Evolutionary conservation across 805 yeast species (phyloP).

Genomic region (Ogataea sp.): DNA sequence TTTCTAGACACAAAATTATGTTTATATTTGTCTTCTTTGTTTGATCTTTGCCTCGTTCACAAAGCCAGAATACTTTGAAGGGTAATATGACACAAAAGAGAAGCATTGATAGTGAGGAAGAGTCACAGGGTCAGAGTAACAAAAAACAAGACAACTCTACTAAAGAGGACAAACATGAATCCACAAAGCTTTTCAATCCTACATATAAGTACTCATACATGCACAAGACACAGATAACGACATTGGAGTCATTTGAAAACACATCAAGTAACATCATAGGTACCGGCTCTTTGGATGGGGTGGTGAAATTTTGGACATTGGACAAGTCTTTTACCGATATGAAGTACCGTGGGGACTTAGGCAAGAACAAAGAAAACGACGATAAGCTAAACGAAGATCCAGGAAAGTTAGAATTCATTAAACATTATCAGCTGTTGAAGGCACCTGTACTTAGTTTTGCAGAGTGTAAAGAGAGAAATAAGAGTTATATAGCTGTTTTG

Average conservation of each 20-base stretch:
- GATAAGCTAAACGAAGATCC: neutral
- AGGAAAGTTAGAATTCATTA: slow-evolving; percentile 23
- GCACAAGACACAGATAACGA: slow-evolving; percentile 5
- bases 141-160: neutral
- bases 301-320: slow-evolving; percentile 26
- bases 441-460: slow-evolving; percentile 9
- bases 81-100: too few species aligned
- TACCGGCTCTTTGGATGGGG: slow-evolving; percentile 25
- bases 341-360: neutral
- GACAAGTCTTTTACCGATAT: neutral
- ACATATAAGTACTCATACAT: slow-evolving; percentile 5
- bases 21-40: too few species aligned
- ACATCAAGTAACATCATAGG: slow-evolving; percentile 9
- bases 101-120: neutral
- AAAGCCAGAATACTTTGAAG: too few species aligned
- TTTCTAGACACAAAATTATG: too few species aligned
- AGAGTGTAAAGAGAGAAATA: slow-evolving; percentile 9
- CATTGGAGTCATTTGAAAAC: neutral
- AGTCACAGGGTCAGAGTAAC: neutral
- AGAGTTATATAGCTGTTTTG: slow-evolving; percentile 19
- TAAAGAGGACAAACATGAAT: neutral
- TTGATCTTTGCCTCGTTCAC: too few species aligned
- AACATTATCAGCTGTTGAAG: slow-evolving; percentile 19
- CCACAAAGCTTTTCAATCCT: neutral
- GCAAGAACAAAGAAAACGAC: neutral